A percentile compares a stretch with the other conserved stretches of the same genome.
These are phyloP conservation scores for Rhododendron henanense DNA, from an alignment of 148 eudicot genomes.

Conservation along the genomic window DNA sequence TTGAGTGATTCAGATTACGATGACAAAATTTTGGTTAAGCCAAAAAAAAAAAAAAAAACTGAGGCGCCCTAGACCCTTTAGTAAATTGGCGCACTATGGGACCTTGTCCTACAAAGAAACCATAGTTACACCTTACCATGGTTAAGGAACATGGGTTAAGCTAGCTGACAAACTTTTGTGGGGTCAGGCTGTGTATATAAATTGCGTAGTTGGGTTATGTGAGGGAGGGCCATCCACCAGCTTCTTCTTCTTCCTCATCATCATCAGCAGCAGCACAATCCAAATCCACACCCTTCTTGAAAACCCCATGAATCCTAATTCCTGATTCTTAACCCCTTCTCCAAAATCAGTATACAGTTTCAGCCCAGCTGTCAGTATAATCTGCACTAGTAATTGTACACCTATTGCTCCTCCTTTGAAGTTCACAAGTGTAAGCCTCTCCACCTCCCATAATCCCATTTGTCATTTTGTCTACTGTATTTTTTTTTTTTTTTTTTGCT, in stretches of 20 bases:
- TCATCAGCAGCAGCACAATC: background rate
- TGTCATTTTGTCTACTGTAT: background rate
- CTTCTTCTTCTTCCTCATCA: background rate
- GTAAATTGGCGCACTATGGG: background rate
- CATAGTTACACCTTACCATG: background rate
- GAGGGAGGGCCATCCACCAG: background rate
- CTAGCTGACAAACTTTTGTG: background rate
- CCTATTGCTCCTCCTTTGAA: background rate
- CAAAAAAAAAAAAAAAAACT: too few relatives aligned
- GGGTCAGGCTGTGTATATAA: conserved; percentile 6
- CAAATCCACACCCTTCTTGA: background rate
- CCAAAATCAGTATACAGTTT: background rate
- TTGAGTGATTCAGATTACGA: too few relatives aligned
- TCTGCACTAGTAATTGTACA: background rate
- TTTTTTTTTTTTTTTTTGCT: background rate
- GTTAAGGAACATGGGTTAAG: background rate
- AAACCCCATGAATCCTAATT: background rate
- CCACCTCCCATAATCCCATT: background rate
- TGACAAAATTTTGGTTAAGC: too few relatives aligned
- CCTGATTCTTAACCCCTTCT: background rate
- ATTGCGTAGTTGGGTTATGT: background rate
- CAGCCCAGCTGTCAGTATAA: background rate
- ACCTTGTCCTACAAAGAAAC: background rate
- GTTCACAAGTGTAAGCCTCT: conserved; percentile 9
- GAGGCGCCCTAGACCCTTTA: too few relatives aligned